Percentiles rank a stretch among this genome's conserved stretches.
Conservation (phyloP, 164 flowering plant genomes). For the Berberis thunbergii region DNA sequence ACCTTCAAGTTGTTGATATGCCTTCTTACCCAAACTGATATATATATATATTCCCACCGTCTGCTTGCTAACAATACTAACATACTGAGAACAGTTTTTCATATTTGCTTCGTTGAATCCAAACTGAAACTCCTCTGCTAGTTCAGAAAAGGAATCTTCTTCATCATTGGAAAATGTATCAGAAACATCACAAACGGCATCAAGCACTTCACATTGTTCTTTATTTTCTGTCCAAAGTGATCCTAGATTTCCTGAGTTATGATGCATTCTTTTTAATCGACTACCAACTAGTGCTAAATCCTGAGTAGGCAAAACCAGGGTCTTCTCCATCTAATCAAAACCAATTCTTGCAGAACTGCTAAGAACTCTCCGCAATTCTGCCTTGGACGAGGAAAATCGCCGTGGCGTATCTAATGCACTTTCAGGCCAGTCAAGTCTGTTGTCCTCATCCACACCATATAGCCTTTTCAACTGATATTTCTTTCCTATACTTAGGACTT, state of each 20-base stretch:
- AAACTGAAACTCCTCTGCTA: constrained; percentile 11
- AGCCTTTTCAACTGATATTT: constrained; percentile 33
- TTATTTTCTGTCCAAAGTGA: constrained; percentile 27
- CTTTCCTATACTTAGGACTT: constrained; percentile 14
- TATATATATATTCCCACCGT: constrained; percentile 89
- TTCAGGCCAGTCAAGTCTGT: constrained; percentile 73
- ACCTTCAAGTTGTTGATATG: constrained; percentile 80
- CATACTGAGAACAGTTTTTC: constrained; percentile 38
- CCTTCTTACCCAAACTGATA: constrained; percentile 93
- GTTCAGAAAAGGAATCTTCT: constrained; percentile 24
- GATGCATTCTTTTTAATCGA: constrained; percentile 33
- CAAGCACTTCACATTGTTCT: constrained; percentile 28
- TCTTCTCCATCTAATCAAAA: constrained; percentile 34
- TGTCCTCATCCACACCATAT: constrained; percentile 38
- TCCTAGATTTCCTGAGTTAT: constrained; percentile 51
- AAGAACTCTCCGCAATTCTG: constrained; percentile 47
- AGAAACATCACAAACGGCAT: constrained; percentile 37
- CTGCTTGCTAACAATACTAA: constrained; percentile 87
- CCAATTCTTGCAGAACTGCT: constrained; percentile 70
- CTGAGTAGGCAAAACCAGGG: constrained; percentile 20
- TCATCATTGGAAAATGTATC: constrained; percentile 43
- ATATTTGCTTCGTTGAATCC: constrained; percentile 4
- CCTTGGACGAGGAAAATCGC: constrained; percentile 31
- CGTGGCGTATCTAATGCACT: constrained; percentile 43
- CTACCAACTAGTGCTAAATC: constrained; percentile 16